These are phyloP conservation scores for Rubus parviflorus DNA, from an alignment of 306 rosid genomes.

Conservation along the genomic window DNA sequence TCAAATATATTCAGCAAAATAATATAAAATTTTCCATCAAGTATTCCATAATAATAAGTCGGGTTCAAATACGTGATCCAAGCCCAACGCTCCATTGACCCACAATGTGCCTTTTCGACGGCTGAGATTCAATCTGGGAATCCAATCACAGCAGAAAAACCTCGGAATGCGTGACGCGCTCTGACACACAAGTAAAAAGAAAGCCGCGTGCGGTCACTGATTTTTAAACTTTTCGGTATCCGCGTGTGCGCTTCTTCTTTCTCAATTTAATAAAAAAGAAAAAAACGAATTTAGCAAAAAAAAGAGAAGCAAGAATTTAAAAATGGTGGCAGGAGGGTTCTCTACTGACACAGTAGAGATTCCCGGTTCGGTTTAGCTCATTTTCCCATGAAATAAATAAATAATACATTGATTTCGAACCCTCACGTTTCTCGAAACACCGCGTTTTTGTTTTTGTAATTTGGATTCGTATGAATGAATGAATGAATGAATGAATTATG, in stretches of 20 bases:
- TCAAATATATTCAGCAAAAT: too few species aligned
- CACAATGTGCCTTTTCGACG: background rate
- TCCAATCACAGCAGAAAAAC: background rate
- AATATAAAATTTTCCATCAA: too few species aligned
- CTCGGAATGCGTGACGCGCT: slow-evolving; percentile 26
- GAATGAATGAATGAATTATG: background rate
- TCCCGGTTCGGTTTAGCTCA: slow-evolving; percentile 12
- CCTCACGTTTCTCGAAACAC: slow-evolving; percentile 3
- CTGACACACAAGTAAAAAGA: slow-evolving; percentile 33
- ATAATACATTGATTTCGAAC: background rate
- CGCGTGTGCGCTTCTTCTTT: slow-evolving; percentile 9
- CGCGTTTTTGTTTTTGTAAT: background rate
- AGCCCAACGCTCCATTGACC: background rate
- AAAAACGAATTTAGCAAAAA: background rate
- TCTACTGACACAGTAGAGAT: slow-evolving; percentile 8
- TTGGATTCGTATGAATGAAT: background rate
- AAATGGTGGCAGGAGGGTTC: slow-evolving; percentile 21
- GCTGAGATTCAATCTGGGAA: slow-evolving; percentile 24
- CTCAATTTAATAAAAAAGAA: background rate
- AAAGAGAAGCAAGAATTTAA: background rate
- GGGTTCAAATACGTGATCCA: background rate
- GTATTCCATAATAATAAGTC: too few species aligned
- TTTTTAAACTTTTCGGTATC: background rate
- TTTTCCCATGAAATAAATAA: slow-evolving; percentile 4
- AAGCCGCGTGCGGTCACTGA: slow-evolving; percentile 30